phyloP scores from a whole-genome alignment of 2,329 filamentous ascomycete species.

The Aspergillus amoenus region DNA sequence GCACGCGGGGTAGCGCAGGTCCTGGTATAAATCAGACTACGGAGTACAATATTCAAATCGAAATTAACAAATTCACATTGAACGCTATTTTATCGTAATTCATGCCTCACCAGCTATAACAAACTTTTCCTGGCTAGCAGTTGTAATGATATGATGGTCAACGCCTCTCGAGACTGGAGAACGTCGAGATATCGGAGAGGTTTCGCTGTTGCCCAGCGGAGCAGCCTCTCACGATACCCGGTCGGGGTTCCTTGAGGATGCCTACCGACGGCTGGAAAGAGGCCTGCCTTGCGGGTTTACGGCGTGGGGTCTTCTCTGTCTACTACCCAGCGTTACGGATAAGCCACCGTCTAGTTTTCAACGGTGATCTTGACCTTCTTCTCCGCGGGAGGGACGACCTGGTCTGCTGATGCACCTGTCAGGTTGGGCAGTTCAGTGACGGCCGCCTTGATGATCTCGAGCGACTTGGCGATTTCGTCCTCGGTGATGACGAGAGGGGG shows the following conservation, averaged over 20 bases:
- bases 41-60: neutral
- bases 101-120: neutral
- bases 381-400: constrained; percentile 59
- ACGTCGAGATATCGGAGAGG: neutral
- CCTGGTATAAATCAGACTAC: too few relatives aligned
- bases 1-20: neutral
- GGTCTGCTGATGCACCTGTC: constrained; percentile 56
- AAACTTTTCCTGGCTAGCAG: neutral
- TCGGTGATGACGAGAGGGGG: constrained; percentile 94
- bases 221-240: neutral
- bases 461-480: constrained; percentile 73
- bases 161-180: neutral
- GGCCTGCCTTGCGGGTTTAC: neutral
- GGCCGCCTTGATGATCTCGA: constrained; percentile 78
- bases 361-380: constrained; percentile 62
- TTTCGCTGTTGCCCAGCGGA: neutral
- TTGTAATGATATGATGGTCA: neutral
- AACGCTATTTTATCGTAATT: constrained; percentile 1
- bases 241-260: neutral
- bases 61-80: neutral
- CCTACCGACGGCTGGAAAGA: neutral
- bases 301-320: neutral
- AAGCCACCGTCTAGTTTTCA: constrained; percentile 48
- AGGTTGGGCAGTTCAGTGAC: constrained; percentile 75
- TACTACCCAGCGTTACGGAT: neutral